Evolutionary conservation across 2,329 filamentous ascomycete species (phyloP).

Genomic region (Capronia epimyces): DNA sequence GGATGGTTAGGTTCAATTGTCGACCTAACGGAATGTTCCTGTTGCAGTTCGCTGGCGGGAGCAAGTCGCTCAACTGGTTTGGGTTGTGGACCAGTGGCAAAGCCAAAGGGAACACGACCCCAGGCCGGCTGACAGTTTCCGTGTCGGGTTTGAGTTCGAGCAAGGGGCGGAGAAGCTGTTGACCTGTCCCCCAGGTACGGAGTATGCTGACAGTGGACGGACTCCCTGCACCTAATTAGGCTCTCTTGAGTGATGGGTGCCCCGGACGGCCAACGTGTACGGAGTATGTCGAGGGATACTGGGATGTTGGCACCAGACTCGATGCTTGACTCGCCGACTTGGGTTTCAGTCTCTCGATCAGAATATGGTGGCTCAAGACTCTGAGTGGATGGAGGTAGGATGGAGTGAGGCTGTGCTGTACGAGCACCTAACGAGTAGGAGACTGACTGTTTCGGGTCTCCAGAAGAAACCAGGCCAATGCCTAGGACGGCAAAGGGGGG

Average conservation of each 20-base stretch:
- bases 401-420: constrained; percentile 7
- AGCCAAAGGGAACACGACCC: neutral
- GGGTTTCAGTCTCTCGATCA: constrained; percentile 1
- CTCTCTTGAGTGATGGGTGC: neutral
- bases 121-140: neutral
- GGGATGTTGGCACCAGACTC: neutral
- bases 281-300: neutral
- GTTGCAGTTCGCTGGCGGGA: neutral
- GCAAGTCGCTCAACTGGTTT: neutral
- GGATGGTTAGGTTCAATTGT: neutral
- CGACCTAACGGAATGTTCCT: neutral
- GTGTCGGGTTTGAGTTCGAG: neutral
- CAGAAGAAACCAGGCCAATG: neutral
- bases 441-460: neutral
- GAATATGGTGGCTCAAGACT: neutral
- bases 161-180: neutral
- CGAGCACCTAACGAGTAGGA: neutral
- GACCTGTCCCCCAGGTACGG: neutral
- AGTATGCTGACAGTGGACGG: too few relatives aligned
- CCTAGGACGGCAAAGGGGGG: neutral
- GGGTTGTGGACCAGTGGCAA: neutral
- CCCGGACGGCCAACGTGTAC: neutral
- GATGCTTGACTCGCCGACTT: neutral
- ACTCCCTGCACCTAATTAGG: too few relatives aligned
- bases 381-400: constrained; percentile 1